Percentiles rank a stretch among this genome's conserved stretches.
Conservation (phyloP, 768 basidiomycete species). For the Kwoniella dendrophila region DNA sequence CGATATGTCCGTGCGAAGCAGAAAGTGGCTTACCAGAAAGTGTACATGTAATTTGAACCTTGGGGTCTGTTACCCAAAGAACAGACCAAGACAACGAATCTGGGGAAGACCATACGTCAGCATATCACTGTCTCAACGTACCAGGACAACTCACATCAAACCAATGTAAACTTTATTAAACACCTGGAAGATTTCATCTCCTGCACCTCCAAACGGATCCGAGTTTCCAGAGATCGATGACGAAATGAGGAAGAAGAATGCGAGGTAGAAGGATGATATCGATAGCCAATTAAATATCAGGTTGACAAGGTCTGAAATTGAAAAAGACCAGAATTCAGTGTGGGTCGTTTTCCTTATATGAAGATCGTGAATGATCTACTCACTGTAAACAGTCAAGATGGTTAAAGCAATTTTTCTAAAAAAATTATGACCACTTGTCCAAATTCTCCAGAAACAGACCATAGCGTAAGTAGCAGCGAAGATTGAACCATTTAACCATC, state of each 20-base stretch:
- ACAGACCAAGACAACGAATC: slow-evolving; percentile 45
- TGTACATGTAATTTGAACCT: slow-evolving; percentile 86
- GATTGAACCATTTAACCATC: slow-evolving; percentile 56
- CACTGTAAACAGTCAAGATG: slow-evolving; percentile 49
- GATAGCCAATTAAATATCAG: slow-evolving; percentile 53
- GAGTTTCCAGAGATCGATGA: slow-evolving; percentile 68
- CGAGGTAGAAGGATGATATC: slow-evolving; percentile 60
- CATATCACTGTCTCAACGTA: not conserved
- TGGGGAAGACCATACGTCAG: not conserved
- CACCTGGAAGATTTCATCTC: slow-evolving; percentile 72
- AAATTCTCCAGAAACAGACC: slow-evolving; percentile 49
- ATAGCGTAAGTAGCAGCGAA: slow-evolving; percentile 51
- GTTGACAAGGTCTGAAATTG: slow-evolving; percentile 35
- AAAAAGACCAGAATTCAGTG: not conserved
- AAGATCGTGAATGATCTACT: slow-evolving; percentile 23
- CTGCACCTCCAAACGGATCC: slow-evolving; percentile 78
- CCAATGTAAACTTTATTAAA: slow-evolving; percentile 80
- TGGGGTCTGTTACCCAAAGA: slow-evolving; percentile 85
- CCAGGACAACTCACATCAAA: slow-evolving; percentile 68
- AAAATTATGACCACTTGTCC: slow-evolving; percentile 52
- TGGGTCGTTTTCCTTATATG: no score
- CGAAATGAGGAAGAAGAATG: slow-evolving; percentile 69
- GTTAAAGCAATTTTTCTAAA: slow-evolving; percentile 49
- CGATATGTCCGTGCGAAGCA: slow-evolving; percentile 60
- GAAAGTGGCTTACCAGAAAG: slow-evolving; percentile 58